Conservation (phyloP, 2,329 filamentous ascomycete genomes). For the Botrytis aclada region DNA sequence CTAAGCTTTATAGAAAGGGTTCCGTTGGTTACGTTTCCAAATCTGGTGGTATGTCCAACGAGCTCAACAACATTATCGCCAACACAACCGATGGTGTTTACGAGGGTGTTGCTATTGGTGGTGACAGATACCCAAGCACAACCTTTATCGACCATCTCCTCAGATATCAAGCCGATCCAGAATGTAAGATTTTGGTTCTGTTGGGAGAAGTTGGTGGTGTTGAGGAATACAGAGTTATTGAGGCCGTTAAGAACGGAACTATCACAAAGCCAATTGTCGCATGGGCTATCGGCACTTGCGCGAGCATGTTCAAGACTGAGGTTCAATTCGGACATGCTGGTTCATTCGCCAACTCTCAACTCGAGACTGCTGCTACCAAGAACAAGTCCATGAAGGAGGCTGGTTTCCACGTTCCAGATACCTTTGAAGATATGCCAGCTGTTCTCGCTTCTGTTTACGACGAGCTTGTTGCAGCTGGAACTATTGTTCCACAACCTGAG, state of each 20-base stretch:
- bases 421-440: slow-evolving; percentile 90
- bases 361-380: slow-evolving; percentile 95
- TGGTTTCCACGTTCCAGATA: slow-evolving; percentile 90
- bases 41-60: slow-evolving; percentile 99
- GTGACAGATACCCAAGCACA: slow-evolving; percentile 97
- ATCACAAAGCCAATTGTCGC: slow-evolving; percentile 99
- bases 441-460: slow-evolving; percentile 81
- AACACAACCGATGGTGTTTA: slow-evolving; percentile 97
- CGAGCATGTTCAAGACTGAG: slow-evolving; percentile 99
- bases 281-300: slow-evolving; percentile 98
- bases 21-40: slow-evolving; percentile 99
- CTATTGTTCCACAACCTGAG: slow-evolving; percentile 81
- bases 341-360: slow-evolving; percentile 97
- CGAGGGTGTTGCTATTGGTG: slow-evolving; percentile 98
- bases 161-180: slow-evolving; percentile 91
- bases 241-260: slow-evolving; percentile 88
- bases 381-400: slow-evolving; percentile 96
- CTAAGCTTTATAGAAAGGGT: slow-evolving; percentile 99
- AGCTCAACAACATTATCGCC: slow-evolving; percentile 98
- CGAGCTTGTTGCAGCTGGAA: slow-evolving; percentile 78
- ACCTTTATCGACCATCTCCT: slow-evolving; percentile 99
- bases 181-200: slow-evolving; percentile 94
- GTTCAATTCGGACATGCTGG: slow-evolving; percentile 99
- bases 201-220: slow-evolving; percentile 99
- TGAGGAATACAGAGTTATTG: slow-evolving; percentile 99